A percentile compares a stretch with the other conserved stretches of the same genome.
phyloP scores from a whole-genome alignment of 139 green algal species.

The Micractinium sp. region DNA sequence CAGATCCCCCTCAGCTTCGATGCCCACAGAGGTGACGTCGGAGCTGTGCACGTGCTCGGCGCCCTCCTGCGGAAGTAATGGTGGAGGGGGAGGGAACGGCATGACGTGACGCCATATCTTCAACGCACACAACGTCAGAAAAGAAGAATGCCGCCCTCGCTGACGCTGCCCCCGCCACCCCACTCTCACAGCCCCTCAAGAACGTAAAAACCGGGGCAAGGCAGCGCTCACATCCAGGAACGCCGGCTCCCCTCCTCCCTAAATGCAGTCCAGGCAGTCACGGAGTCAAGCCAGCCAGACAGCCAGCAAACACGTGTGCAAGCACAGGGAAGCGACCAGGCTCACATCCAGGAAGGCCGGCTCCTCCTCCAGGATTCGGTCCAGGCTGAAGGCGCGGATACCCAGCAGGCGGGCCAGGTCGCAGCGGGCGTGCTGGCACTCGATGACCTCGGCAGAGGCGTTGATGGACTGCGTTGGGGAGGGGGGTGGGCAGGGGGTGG shows the following conservation, averaged over 20 bases:
- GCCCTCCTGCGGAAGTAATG: background rate
- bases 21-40: conserved; percentile 64
- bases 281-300: background rate
- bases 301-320: background rate
- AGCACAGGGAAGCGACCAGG: no score
- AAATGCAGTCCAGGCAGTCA: no score
- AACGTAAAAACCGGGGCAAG: no score
- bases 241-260: background rate
- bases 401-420: conserved; percentile 87
- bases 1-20: conserved; percentile 63
- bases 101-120: no score
- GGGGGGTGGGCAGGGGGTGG: background rate
- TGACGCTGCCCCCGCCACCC: no score
- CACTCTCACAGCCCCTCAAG: no score
- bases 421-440: conserved; percentile 59
- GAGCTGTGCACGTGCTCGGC: conserved; percentile 75
- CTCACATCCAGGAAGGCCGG: conserved; percentile 29
- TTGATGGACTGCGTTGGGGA: conserved; percentile 14
- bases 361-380: conserved; percentile 79
- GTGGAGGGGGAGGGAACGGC: no score
- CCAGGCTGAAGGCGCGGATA: conserved; percentile 92
- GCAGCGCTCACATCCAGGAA: background rate
- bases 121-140: no score
- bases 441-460: conserved; percentile 12
- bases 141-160: no score